A percentile compares a stretch with the other conserved stretches of the same genome.
Conservation (phyloP, 192 early-diverging fungal species). For the Funneliformis mosseae region DNA sequence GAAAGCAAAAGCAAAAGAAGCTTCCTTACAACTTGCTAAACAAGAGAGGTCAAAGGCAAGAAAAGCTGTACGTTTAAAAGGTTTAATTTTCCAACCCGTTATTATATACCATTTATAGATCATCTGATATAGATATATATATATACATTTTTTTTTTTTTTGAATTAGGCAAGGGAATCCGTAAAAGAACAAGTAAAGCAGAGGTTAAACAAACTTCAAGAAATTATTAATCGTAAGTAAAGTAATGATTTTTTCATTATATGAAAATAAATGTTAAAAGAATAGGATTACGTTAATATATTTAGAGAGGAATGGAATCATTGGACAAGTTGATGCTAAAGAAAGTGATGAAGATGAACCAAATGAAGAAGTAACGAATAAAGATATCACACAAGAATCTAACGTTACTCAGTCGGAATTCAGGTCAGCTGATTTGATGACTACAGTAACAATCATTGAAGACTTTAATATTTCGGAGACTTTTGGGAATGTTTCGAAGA, state of each 20-base stretch:
- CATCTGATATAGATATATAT: too few species aligned
- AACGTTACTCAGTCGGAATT: neutral
- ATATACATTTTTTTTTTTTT: too few species aligned
- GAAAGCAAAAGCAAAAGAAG: conserved; percentile 57
- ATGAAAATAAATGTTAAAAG: neutral
- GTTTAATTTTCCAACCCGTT: neutral
- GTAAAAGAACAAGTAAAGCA: neutral
- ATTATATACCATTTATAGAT: neutral
- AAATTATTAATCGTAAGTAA: conserved; percentile 23
- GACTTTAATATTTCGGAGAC: conserved; percentile 16
- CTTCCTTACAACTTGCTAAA: conserved; percentile 50
- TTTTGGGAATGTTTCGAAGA: neutral
- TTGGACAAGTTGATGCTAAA: neutral
- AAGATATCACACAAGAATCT: neutral
- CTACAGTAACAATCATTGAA: conserved; percentile 24
- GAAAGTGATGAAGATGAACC: conserved; percentile 1
- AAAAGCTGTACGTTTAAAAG: conserved; percentile 43
- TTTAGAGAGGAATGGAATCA: neutral
- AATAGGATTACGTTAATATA: neutral
- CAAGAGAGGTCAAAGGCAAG: conserved; percentile 59
- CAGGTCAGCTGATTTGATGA: neutral
- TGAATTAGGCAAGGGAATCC: neutral
- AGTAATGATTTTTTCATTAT: neutral
- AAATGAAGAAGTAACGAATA: neutral
- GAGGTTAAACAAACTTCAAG: neutral